Evolutionary conservation across 352 stramenopile genomes (phyloP), one percentile per base, ranked within the genome.

Genomic region (Globisporangium abappressorium): DNA sequence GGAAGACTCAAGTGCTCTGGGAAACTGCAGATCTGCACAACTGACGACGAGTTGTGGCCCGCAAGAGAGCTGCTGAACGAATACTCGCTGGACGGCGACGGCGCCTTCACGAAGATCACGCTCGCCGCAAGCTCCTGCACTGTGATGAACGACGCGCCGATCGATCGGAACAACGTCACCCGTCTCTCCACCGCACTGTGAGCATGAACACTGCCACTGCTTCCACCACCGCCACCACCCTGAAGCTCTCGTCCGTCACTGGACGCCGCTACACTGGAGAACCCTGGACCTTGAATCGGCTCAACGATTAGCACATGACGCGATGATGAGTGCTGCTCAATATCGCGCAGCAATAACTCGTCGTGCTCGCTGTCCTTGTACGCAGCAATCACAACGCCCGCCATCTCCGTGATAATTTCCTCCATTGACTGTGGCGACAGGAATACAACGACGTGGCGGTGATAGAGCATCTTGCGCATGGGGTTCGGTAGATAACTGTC

Each of bases 91-190:
- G 79, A 65, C 54, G 77, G 47, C 28, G 70, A 75, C n/a, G 85
- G 88, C 8, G 81, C 56, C 49, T 92, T 92, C 1, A 87, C 85
- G 56, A 94, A 94, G 68, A 96, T 89, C 30, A 96, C 83, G 68
- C 86, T 94, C 8, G 80, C 84, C 1, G 87, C 87, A 12, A 96
- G 77, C 57, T 94, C 87, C 68, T 94, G 87, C 46, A 94, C 79
- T 34, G 78, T 90, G n/a, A 82, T 84, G 57, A 95, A 93, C 8
- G 82, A 71, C 30, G 82, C 84, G 5, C 76, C 73, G 47, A 92
- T 84, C 0, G 82, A 84, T 34, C 81, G 83, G 30, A 96, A 85
- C 24, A 91, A 57, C 3, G 79, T 70, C 7, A 89, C 72, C 14
- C 86, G 81, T 5, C 85, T 81, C 55, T 94, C 82, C 6, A 93